A percentile compares a stretch with the other conserved stretches of the same genome.
Evolutionary conservation across 345 rosid genomes (phyloP).

Genomic region (Luvunga scandens): DNA sequence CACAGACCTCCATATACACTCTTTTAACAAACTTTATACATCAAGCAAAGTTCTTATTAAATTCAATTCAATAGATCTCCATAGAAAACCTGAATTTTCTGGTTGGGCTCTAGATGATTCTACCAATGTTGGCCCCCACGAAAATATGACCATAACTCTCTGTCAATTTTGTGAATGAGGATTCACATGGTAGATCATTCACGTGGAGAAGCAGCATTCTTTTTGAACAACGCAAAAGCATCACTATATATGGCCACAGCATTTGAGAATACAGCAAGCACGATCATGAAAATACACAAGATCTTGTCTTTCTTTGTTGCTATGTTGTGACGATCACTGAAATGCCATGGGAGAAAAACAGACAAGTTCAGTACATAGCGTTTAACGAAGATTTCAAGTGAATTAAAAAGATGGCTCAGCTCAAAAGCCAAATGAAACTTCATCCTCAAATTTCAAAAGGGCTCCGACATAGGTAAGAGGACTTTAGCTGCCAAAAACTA

Average conservation of each 20-base stretch:
- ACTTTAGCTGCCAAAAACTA: not conserved
- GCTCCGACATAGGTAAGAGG: not conserved
- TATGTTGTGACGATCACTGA: conserved; percentile 71
- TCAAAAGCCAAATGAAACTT: not conserved
- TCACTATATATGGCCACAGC: conserved; percentile 77
- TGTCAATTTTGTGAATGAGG: not conserved
- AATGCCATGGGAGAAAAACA: conserved; percentile 3
- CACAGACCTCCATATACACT: conserved; percentile 3
- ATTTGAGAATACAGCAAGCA: conserved; percentile 74
- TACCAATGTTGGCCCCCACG: not conserved
- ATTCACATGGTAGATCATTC: conserved; percentile 15
- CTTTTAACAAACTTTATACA: conserved; percentile 12
- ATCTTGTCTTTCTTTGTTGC: conserved; percentile 74
- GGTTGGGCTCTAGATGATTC: not conserved
- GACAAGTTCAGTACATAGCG: not conserved
- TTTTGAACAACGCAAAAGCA: conserved; percentile 57
- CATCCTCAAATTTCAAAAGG: not conserved
- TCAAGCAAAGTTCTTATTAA: conserved; percentile 12
- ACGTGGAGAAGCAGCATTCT: conserved; percentile 27
- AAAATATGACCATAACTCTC: not conserved
- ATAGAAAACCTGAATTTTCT: conserved; percentile 3
- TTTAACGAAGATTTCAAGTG: not conserved
- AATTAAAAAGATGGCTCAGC: not conserved
- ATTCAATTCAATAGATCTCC: not conserved
- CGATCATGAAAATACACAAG: conserved; percentile 59